phyloP scores from a whole-genome alignment of 176 grass and related monocot species.

The Typha latifolia region DNA sequence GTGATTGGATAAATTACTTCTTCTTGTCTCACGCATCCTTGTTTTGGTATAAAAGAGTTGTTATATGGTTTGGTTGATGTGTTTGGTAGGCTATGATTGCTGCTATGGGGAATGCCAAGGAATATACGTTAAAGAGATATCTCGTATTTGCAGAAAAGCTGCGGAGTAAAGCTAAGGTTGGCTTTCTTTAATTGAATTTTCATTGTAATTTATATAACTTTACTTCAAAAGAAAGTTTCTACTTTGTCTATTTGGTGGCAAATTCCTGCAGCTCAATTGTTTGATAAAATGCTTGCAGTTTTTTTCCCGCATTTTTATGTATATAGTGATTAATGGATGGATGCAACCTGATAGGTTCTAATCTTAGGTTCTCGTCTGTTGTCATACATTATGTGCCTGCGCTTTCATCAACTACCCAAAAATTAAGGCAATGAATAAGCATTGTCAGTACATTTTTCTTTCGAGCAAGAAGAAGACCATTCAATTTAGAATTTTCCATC shows the following conservation, averaged over 20 bases:
- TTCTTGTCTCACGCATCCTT: neutral
- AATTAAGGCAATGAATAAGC: no score
- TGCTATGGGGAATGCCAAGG: slow-evolving; percentile 65
- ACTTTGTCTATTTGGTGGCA: neutral
- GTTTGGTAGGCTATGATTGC: slow-evolving; percentile 53
- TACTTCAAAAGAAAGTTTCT: no score
- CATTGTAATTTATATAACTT: neutral
- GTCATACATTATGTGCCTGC: no score
- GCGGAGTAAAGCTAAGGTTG: slow-evolving; percentile 65
- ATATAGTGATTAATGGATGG: neutral
- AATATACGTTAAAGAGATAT: slow-evolving; percentile 89
- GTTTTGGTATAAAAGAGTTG: no score
- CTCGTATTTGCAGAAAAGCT: slow-evolving; percentile 73
- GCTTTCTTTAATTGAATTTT: neutral
- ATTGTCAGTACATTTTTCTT: no score
- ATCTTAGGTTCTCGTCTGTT: no score
- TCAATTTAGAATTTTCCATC: no score
- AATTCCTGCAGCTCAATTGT: slow-evolving; percentile 1
- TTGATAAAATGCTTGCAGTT: slow-evolving; percentile 10
- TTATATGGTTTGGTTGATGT: neutral
- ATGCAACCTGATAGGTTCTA: no score
- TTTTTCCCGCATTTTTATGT: neutral
- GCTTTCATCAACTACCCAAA: no score
- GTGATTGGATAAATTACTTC: neutral
- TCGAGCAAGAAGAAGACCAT: no score